phyloP scores from a whole-genome alignment of 2,329 filamentous ascomycete species.

The Fusarium keratoplasticum region DNA sequence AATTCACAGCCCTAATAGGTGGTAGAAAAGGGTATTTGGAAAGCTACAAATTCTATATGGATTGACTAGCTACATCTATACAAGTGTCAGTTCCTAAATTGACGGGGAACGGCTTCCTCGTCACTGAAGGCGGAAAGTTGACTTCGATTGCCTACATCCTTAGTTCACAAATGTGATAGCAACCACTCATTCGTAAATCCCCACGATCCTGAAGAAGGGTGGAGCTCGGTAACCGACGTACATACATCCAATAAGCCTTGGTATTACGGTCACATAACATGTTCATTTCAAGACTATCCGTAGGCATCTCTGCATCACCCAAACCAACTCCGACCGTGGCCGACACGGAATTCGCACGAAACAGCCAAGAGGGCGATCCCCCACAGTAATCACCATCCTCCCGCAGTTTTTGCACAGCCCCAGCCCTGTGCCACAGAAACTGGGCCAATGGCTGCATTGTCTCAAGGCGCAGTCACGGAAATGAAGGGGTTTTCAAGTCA shows the following conservation, averaged over 20 bases:
- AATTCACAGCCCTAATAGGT: background rate
- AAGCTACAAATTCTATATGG: background rate
- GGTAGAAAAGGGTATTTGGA: rapidly evolving
- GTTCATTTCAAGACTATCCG: background rate
- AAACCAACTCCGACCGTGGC: background rate
- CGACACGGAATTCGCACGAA: background rate
- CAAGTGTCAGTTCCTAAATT: too few species aligned
- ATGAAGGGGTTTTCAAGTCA: background rate
- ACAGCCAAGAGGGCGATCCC: background rate
- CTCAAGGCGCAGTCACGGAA: background rate
- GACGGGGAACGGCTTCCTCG: rapidly evolving
- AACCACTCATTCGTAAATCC: background rate
- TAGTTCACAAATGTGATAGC: rapidly evolving
- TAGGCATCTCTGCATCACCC: background rate
- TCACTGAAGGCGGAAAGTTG: background rate
- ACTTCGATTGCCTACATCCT: background rate
- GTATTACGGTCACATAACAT: background rate
- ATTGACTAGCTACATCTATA: background rate
- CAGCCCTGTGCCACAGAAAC: background rate
- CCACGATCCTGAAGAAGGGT: background rate
- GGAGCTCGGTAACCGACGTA: background rate
- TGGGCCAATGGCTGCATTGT: background rate
- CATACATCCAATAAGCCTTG: background rate
- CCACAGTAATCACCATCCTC: background rate
- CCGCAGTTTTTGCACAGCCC: background rate